Percentiles rank a stretch among this genome's conserved stretches.
Conservation (phyloP, 1,284 basidiomycete genomes). For the Xerocomus nothofagi region DNA sequence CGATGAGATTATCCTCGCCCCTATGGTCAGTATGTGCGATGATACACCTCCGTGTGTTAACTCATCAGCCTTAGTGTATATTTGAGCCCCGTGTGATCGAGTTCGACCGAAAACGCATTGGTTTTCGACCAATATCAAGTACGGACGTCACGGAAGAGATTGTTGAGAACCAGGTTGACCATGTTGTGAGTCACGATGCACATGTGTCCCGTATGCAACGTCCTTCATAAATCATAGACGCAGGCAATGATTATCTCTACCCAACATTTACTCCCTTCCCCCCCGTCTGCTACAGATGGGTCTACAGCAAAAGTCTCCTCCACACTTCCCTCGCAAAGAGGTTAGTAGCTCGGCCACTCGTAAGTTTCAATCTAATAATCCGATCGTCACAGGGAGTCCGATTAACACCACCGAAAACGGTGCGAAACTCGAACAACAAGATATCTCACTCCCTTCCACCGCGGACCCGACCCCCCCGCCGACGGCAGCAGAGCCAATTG, state of each 20-base stretch:
- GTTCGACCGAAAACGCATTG: slow-evolving; percentile 74
- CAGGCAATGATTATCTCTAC: slow-evolving; percentile 86
- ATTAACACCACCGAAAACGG: slow-evolving; percentile 25
- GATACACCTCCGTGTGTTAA: slow-evolving; percentile 8
- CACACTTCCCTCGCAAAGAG: slow-evolving; percentile 29
- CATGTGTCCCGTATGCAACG: neutral
- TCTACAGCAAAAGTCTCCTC: slow-evolving; percentile 20
- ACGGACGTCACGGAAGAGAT: slow-evolving; percentile 73
- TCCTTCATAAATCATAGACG: slow-evolving; percentile 47
- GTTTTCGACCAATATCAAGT: slow-evolving; percentile 46
- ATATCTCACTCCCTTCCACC: slow-evolving; percentile 33
- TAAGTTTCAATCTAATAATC: neutral
- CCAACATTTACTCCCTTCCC: slow-evolving; percentile 64
- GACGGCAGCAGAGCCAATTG: slow-evolving; percentile 20
- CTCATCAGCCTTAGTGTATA: slow-evolving; percentile 57
- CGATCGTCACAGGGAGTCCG: slow-evolving; percentile 23
- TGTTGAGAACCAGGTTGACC: slow-evolving; percentile 61
- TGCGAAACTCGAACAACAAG: slow-evolving; percentile 38
- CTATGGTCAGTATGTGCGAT: slow-evolving; percentile 64
- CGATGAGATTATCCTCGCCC: slow-evolving; percentile 94
- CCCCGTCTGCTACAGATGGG: slow-evolving; percentile 27
- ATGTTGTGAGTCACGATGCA: slow-evolving; percentile 49
- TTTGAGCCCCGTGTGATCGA: slow-evolving; percentile 93
- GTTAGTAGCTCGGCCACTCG: slow-evolving; percentile 12
- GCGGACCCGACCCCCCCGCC: slow-evolving; percentile 37